phyloP scores from a whole-genome alignment of 2,329 filamentous ascomycete species.

The Fusarium buharicum region DNA sequence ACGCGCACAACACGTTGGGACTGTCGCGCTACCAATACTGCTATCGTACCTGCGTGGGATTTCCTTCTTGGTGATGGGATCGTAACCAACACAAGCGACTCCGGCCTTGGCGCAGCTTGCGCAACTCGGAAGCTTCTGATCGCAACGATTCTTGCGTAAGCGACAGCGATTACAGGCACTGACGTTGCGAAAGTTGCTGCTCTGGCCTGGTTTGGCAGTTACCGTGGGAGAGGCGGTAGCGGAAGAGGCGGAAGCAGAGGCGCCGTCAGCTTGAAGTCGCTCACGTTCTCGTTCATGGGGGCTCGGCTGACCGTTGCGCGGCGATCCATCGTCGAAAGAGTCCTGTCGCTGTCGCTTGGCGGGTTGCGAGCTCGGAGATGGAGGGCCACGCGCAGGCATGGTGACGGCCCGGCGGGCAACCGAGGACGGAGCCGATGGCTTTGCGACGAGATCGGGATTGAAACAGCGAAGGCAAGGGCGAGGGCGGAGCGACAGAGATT shows the following conservation, averaged over 20 bases:
- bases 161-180: constrained; percentile 95
- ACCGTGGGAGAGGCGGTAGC: constrained; percentile 42
- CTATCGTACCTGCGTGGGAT: constrained; percentile 86
- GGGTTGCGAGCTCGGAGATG: constrained; percentile 62
- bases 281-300: constrained; percentile 42
- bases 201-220: constrained; percentile 62
- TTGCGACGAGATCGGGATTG: constrained; percentile 23
- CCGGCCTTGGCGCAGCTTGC: constrained; percentile 92
- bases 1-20: neutral
- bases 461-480: constrained; percentile 3
- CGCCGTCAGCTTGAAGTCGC: constrained; percentile 47
- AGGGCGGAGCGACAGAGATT: constrained; percentile 11
- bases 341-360: constrained; percentile 67
- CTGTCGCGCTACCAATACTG: constrained; percentile 14
- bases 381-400: constrained; percentile 60
- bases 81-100: constrained; percentile 92
- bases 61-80: constrained; percentile 95
- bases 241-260: constrained; percentile 46
- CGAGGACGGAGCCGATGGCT: constrained; percentile 37
- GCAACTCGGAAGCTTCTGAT: constrained; percentile 91
- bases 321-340: constrained; percentile 61
- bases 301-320: constrained; percentile 47
- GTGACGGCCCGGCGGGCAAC: constrained; percentile 46
- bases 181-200: constrained; percentile 82
- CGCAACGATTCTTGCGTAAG: constrained; percentile 92